phyloP scores from a whole-genome alignment of 2,329 filamentous ascomycete genomes.

The Colletotrichum lentis region DNA sequence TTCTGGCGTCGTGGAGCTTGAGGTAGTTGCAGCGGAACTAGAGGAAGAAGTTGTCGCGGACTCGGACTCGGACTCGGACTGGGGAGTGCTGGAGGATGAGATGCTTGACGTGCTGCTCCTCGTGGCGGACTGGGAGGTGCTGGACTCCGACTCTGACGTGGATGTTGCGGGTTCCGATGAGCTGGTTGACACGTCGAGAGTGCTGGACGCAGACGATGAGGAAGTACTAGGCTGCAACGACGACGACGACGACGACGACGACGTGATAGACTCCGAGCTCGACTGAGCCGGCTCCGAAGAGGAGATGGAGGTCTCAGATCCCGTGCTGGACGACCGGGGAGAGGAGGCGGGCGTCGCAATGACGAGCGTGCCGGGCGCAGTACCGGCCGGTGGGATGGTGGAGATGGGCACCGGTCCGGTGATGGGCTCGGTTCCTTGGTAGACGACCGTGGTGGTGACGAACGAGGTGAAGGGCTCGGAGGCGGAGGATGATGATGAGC shows the following conservation, averaged over 20 bases:
- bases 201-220: background rate
- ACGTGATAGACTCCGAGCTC: background rate
- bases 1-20: background rate
- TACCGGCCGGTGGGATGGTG: background rate
- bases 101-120: background rate
- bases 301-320: background rate
- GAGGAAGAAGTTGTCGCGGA: too few relatives aligned
- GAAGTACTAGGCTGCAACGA: background rate
- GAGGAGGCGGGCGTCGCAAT: background rate
- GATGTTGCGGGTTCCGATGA: background rate
- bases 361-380: slow-evolving; percentile 1
- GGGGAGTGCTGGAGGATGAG: background rate
- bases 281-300: background rate
- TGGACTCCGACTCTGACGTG: background rate
- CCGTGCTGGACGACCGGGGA: background rate
- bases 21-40: background rate
- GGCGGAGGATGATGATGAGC: background rate
- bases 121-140: background rate
- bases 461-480: background rate
- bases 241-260: too few relatives aligned
- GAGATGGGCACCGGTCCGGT: background rate
- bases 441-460: slow-evolving; percentile 11
- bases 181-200: too few relatives aligned
- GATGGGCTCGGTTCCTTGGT: background rate
- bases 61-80: background rate